A percentile compares a stretch with the other conserved stretches of the same genome.
These are phyloP conservation scores for Aureobasidium sp. DNA, from an alignment of 2,329 filamentous ascomycete species.

Conservation along the genomic window DNA sequence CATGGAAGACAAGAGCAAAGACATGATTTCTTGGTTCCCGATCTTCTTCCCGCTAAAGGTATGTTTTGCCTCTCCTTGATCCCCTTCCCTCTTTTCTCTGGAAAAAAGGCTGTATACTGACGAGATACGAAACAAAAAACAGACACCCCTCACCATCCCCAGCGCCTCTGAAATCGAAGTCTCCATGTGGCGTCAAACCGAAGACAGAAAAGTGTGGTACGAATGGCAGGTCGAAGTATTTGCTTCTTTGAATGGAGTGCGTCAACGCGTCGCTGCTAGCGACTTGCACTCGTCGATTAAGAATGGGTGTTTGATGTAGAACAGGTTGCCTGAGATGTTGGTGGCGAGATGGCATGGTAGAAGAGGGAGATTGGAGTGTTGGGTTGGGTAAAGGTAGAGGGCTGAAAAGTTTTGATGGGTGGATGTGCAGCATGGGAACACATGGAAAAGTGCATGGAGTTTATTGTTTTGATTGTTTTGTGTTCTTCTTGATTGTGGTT, in stretches of 20 bases:
- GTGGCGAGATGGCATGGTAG: background rate
- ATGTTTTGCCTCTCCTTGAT: conserved; percentile 25
- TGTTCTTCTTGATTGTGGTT: no score
- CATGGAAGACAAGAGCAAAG: conserved; percentile 85
- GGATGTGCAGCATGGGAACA: background rate
- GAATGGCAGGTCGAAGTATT: conserved; percentile 94
- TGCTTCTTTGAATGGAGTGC: conserved; percentile 51
- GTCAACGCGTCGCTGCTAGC: conserved; percentile 58
- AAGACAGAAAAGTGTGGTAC: conserved; percentile 95
- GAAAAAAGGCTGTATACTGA: no score
- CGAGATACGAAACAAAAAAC: conserved; percentile 41
- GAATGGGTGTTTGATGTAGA: conserved; percentile 62
- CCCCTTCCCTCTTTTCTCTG: no score
- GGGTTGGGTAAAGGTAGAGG: background rate
- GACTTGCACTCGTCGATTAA: conserved; percentile 62
- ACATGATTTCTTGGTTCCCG: conserved; percentile 99
- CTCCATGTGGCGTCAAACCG: conserved; percentile 92
- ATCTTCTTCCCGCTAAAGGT: conserved; percentile 97
- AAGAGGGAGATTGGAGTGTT: background rate
- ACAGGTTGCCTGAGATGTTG: background rate
- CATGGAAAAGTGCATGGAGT: background rate
- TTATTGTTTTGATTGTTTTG: background rate
- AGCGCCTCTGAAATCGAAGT: conserved; percentile 78
- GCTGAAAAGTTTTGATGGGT: background rate
- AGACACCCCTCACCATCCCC: conserved; percentile 81